These are phyloP conservation scores for Porcisia hertigi DNA, from an alignment of 208 protist species.

Conservation along the genomic window DNA sequence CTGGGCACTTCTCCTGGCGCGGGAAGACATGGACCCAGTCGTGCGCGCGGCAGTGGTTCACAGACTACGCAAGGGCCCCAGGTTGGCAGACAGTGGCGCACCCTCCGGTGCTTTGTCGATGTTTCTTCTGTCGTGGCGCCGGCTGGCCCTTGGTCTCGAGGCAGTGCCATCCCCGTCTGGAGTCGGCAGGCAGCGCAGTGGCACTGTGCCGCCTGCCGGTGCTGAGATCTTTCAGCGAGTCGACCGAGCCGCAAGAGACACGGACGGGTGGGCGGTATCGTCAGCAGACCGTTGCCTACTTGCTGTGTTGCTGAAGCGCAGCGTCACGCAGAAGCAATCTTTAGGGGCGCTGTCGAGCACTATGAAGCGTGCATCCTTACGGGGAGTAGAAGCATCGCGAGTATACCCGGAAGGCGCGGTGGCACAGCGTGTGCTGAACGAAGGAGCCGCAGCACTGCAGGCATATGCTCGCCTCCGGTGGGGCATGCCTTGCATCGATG, in stretches of 20 bases:
- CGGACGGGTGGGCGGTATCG: constrained; percentile 17
- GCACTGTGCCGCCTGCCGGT: background rate
- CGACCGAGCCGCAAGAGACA: background rate
- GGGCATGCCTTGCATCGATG: background rate
- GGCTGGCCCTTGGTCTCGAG: constrained; percentile 12
- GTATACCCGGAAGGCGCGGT: background rate
- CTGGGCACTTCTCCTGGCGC: constrained; percentile 18
- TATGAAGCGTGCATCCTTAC: too few species aligned
- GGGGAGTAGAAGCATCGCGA: background rate
- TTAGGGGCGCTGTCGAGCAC: background rate
- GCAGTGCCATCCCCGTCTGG: background rate
- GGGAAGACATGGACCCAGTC: constrained; percentile 2
- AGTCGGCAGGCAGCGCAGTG: background rate
- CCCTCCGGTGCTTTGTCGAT: background rate
- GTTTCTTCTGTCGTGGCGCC: constrained; percentile 15
- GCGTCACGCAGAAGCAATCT: background rate
- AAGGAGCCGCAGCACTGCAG: background rate
- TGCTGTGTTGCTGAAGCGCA: background rate
- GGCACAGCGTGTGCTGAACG: background rate
- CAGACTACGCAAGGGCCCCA: constrained; percentile 15
- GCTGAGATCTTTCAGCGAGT: constrained; percentile 12
- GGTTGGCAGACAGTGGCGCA: background rate
- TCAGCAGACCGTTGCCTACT: constrained; percentile 2
- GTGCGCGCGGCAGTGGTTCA: constrained; percentile 20
- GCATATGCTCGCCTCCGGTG: constrained; percentile 22